These are phyloP conservation scores for Platismatia glauca DNA, from an alignment of 495 filamentous ascomycete genomes.

Conservation along the genomic window DNA sequence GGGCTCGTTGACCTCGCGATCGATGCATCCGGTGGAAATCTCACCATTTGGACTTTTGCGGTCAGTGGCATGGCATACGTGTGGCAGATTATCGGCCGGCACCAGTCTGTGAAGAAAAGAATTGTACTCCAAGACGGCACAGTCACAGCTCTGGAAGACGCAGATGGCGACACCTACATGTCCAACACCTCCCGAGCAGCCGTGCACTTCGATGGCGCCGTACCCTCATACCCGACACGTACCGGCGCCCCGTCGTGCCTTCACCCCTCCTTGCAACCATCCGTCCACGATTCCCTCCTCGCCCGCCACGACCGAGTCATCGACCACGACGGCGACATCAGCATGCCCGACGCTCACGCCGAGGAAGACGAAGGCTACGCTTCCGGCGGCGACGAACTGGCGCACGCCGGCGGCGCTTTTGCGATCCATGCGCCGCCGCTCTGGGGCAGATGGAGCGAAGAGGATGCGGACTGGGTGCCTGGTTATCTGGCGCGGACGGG, in stretches of 20 bases:
- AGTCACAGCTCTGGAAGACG: neutral
- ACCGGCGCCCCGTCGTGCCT: neutral
- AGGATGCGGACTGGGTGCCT: constrained; percentile 17
- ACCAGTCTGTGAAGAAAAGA: neutral
- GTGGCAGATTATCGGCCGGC: constrained; percentile 11
- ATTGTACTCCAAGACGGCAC: constrained; percentile 10
- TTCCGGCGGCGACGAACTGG: constrained; percentile 6
- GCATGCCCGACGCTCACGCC: neutral
- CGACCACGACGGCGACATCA: neutral
- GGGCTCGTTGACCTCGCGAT: constrained; percentile 16
- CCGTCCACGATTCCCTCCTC: neutral
- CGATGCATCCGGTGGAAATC: constrained; percentile 11
- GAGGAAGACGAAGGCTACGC: constrained; percentile 16
- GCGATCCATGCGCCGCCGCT: constrained; percentile 16
- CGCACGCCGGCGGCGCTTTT: constrained; percentile 11
- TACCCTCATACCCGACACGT: neutral
- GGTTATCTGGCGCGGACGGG: constrained; percentile 10
- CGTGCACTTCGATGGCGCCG: constrained; percentile 11
- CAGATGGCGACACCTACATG: constrained; percentile 13
- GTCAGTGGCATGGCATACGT: constrained; percentile 3
- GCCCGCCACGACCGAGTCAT: neutral
- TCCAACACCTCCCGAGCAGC: neutral
- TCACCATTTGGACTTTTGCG: constrained; percentile 14
- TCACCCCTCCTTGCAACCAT: neutral
- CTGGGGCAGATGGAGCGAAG: constrained; percentile 13